These are phyloP conservation scores for Fraxinus xanthoxyloides DNA, from an alignment of 305 asterid species.

Conservation along the genomic window DNA sequence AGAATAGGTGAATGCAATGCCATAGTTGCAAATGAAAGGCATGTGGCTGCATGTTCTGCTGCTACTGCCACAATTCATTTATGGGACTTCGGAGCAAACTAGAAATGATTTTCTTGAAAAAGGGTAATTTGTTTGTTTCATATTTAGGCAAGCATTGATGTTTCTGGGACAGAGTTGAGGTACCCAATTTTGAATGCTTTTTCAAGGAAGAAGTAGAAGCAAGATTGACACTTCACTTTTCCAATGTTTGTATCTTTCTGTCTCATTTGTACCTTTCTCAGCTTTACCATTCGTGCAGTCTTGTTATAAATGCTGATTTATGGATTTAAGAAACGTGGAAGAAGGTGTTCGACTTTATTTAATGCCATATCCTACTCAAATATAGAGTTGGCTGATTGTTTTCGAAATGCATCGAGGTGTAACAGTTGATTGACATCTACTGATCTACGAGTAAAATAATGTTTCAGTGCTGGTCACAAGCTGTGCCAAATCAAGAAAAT, in stretches of 20 bases:
- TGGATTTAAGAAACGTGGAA: background rate
- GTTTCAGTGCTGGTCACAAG: background rate
- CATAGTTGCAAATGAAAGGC: conserved; percentile 57
- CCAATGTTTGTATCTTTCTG: background rate
- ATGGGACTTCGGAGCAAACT: conserved; percentile 74
- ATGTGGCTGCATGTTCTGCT: conserved; percentile 52
- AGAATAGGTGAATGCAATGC: conserved; percentile 52
- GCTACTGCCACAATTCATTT: conserved; percentile 54
- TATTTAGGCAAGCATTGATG: background rate
- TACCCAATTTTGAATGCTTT: background rate
- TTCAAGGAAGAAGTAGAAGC: background rate
- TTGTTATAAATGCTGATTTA: background rate
- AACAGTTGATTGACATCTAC: background rate
- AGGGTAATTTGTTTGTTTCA: background rate
- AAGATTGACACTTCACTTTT: background rate
- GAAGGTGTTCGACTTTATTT: background rate
- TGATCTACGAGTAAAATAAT: background rate
- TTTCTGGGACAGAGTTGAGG: background rate
- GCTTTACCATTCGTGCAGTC: background rate
- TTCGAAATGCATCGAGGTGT: background rate
- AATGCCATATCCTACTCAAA: background rate
- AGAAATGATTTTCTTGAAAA: background rate
- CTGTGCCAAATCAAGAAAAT: background rate
- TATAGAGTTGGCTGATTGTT: background rate
- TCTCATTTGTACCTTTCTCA: background rate